These are phyloP conservation scores for Cicer chorassanicum DNA, from an alignment of 306 rosid species.

Conservation along the genomic window DNA sequence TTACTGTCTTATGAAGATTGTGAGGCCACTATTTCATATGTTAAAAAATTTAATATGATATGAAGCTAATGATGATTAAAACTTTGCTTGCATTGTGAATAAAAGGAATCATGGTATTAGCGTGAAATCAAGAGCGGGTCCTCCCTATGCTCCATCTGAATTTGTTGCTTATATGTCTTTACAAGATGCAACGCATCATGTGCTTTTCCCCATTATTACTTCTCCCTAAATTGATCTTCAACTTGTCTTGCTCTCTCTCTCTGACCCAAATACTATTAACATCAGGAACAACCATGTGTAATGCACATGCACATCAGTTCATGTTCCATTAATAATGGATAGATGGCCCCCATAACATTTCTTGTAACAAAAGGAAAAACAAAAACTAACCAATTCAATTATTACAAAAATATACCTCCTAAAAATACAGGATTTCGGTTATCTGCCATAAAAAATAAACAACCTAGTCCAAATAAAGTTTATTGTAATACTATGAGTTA, in stretches of 20 bases:
- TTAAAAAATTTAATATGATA: not conserved
- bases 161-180: constrained; percentile 19
- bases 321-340: constrained; percentile 39
- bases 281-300: constrained; percentile 50
- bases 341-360: constrained; percentile 13
- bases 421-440: not conserved
- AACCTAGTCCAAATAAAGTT: not conserved
- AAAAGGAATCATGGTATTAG: constrained; percentile 34
- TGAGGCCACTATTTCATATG: not conserved
- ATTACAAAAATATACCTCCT: not conserved
- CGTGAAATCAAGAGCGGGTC: constrained; percentile 36
- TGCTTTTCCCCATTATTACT: constrained; percentile 33
- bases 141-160: constrained; percentile 15
- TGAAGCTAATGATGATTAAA: not conserved
- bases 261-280: constrained; percentile 47
- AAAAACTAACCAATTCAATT: not conserved
- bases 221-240: constrained; percentile 36
- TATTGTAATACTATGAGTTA: not conserved
- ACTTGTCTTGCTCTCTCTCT: constrained; percentile 45
- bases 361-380: constrained; percentile 30
- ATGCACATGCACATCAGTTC: constrained; percentile 57
- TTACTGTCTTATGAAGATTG: too few species aligned
- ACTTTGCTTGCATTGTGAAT: constrained; percentile 43
- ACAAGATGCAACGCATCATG: constrained; percentile 41
- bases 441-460: not conserved